A percentile compares a stretch with the other conserved stretches of the same genome.
phyloP scores from a whole-genome alignment of 768 basidiomycete species.

The Tephrocybe sp. region DNA sequence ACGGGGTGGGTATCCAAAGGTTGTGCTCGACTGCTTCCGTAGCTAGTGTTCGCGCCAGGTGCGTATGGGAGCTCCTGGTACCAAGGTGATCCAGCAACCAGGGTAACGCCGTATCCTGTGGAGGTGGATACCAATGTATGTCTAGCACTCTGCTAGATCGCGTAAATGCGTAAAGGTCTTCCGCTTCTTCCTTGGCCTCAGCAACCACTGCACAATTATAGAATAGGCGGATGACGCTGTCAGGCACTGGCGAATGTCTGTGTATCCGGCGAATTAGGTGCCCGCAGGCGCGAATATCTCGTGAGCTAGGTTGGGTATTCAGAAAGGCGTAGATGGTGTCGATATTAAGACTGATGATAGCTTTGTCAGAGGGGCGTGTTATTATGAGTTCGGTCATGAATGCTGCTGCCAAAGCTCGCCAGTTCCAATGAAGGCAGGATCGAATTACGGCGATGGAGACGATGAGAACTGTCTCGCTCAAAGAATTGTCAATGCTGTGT shows the following conservation, averaged over 20 bases:
- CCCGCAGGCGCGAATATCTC: constrained; percentile 38
- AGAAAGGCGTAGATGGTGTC: constrained; percentile 45
- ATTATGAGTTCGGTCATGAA: constrained; percentile 35
- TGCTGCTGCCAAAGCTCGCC: constrained; percentile 41
- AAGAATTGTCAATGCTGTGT: constrained; percentile 32
- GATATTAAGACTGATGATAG: constrained; percentile 35
- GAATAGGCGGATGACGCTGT: constrained; percentile 43
- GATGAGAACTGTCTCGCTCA: constrained; percentile 44
- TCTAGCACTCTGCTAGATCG: constrained; percentile 30
- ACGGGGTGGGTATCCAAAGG: constrained; percentile 40
- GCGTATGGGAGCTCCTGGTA: constrained; percentile 33
- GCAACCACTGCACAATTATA: constrained; percentile 39
- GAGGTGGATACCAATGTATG: constrained; percentile 47
- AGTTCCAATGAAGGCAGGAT: constrained; percentile 56
- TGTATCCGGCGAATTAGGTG: constrained; percentile 42
- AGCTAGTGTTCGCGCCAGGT: constrained; percentile 50
- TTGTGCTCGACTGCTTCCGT: constrained; percentile 44
- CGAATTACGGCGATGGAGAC: constrained; percentile 49
- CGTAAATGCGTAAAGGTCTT: constrained; percentile 46
- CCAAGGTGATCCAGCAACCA: constrained; percentile 56
- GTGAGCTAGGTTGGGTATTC: constrained; percentile 27
- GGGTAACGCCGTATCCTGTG: constrained; percentile 41
- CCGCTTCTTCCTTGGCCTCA: constrained; percentile 33
- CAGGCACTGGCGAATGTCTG: constrained; percentile 36
- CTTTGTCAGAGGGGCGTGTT: constrained; percentile 15